Evolutionary conservation across 805 yeast species (phyloP).

Genomic region (Cyberlindnera japonica): DNA sequence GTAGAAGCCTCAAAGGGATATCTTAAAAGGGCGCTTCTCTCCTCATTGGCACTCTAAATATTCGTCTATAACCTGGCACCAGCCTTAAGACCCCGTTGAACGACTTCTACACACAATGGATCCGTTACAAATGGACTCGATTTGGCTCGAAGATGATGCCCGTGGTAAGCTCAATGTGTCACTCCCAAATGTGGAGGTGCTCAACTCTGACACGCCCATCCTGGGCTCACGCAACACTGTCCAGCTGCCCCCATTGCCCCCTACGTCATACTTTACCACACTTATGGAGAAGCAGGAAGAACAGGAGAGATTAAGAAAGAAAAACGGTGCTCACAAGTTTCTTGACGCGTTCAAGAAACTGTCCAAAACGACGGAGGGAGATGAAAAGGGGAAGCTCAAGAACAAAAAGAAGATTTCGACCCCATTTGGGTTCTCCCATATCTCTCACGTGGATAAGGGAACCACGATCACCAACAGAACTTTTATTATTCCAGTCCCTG

Average conservation of each 20-base stretch:
- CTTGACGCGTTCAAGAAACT: slow-evolving; percentile 31
- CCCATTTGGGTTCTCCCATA: slow-evolving; percentile 38
- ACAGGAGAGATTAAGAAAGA: slow-evolving; percentile 7
- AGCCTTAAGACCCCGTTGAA: too few species aligned
- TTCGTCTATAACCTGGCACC: too few species aligned
- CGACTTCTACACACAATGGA: slow-evolving; percentile 6
- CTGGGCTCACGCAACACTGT: slow-evolving; percentile 32
- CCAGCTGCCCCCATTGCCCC: slow-evolving; percentile 35
- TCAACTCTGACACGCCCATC: slow-evolving; percentile 34
- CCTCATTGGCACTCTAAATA: too few species aligned
- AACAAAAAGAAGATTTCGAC: slow-evolving; percentile 31
- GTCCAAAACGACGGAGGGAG: slow-evolving; percentile 14
- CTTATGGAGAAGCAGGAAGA: slow-evolving; percentile 9
- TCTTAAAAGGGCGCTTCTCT: not conserved
- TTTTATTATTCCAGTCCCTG: slow-evolving; percentile 14
- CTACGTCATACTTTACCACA: slow-evolving; percentile 22
- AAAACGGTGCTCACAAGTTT: slow-evolving; percentile 23
- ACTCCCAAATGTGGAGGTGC: slow-evolving; percentile 29
- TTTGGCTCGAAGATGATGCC: slow-evolving; percentile 40
- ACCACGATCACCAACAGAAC: slow-evolving; percentile 17
- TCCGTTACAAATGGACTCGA: slow-evolving; percentile 33
- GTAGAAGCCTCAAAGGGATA: not conserved
- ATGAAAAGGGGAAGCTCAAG: slow-evolving; percentile 2
- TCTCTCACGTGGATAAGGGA: slow-evolving; percentile 35
- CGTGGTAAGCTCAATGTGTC: slow-evolving; percentile 27